phyloP scores from a whole-genome alignment of 176 grass and related monocot genomes.

The Sorghum bicolor region Sorghum_bicolor_NCBIv3 NC_012870.2:2170501-2171000 shows the following conservation, averaged over 20 bases:
- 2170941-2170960: not conserved
- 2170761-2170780: not conserved
- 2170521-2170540: no score
- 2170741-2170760: constrained; percentile 1
- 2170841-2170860: constrained; percentile 27
- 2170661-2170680: not conserved
- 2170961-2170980: not conserved
- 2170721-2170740: not conserved
- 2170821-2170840: constrained; percentile 5
- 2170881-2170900: not conserved
- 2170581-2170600: no score
- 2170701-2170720: not conserved
- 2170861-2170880: constrained; percentile 8
- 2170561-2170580: no score
- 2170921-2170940: not conserved
- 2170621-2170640: no score
- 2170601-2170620: not conserved
- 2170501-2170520: not conserved
- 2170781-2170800: not conserved
- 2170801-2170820: no score
- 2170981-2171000: no score
- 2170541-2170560: no score
- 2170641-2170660: no score
- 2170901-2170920: not conserved
- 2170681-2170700: not conserved